These are phyloP conservation scores for Guadua angustifolia DNA, from an alignment of 176 grass and related monocot species.

Conservation along the genomic window DNA sequence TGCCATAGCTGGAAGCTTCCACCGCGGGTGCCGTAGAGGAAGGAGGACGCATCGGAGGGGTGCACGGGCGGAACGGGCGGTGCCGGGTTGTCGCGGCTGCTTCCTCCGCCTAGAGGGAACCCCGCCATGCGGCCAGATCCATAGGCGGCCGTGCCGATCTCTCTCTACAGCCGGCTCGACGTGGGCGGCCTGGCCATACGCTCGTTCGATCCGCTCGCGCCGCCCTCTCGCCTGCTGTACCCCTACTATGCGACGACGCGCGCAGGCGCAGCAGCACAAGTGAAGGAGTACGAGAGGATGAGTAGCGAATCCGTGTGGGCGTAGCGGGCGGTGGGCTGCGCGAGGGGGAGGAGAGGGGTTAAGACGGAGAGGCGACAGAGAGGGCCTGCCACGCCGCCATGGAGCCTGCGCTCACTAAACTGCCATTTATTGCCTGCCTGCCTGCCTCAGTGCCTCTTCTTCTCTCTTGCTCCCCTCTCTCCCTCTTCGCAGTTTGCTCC, in stretches of 20 bases:
- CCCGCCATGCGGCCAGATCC: constrained; percentile 83
- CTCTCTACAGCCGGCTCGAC: neutral
- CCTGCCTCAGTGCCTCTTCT: neutral
- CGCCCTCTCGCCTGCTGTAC: neutral
- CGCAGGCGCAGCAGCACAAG: neutral
- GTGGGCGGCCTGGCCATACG: constrained; percentile 13
- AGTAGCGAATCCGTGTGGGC: constrained; percentile 36
- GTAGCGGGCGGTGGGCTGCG: neutral
- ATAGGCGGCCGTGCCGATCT: constrained; percentile 53
- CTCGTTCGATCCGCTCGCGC: neutral
- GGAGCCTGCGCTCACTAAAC: constrained; percentile 68
- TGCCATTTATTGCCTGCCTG: constrained; percentile 70
- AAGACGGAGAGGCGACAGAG: constrained; percentile 78
- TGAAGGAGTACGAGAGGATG: neutral
- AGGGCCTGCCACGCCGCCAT: constrained; percentile 97
- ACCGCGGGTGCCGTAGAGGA: constrained; percentile 56
- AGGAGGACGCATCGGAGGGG: constrained; percentile 54
- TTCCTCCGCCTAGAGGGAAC: constrained; percentile 89
- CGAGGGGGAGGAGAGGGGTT: constrained; percentile 29
- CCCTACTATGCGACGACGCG: neutral
- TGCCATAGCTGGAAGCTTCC: constrained; percentile 89
- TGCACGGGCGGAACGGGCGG: constrained; percentile 47
- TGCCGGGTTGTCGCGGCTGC: constrained; percentile 47
- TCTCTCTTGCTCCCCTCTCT: neutral
- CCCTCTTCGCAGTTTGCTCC: neutral